Evolutionary conservation across 2,329 filamentous ascomycete species (phyloP), one percentile per base, ranked within the genome.

Genomic region (Alternaria brassicicola): DNA sequence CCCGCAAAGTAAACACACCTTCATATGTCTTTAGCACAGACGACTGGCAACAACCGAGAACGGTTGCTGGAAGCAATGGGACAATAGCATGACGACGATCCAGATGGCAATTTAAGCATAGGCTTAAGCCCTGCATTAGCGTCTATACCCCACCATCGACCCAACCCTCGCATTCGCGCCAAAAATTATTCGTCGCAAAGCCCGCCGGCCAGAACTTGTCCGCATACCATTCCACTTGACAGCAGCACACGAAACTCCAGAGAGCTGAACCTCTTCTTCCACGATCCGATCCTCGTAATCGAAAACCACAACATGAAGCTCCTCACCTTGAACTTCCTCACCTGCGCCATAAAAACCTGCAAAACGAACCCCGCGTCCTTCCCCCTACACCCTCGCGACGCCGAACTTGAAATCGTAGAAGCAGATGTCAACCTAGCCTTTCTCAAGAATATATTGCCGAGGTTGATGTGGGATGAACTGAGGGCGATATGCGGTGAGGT

Each of bases 271-370:
- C 2, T 15, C 36, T 3, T 15, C 36, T 23, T 23, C 3, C 10
- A 8, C 8, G 10, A 19, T 10, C 30, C 23, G 31, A 19, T 6
- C n/a, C 6, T 2, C 7, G 21, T 26, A 23, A 47, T 33, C 12
- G 6, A 35, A 33, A 17, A 13, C 3, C 19, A 21, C 38, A 60
- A 45, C 52, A 99, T 99, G 95, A 98, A 98, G 79, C 83, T 98
- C 63, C 87, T 98, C 51, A 97, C 93, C 61, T 89, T 96, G 72
- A 98, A 98, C 81, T 99, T 99, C 80, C 83, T 98, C 65, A 95
- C 92, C 71, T 99, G 95, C 83, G 94, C 95, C 62, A 90, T 96
- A 76, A 98, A 97, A 84, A 84, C 90, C 55, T 99, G 95, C 89
- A 97, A 96, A 81, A 86, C 88, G 56, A 88, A 89, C 30, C 83